Evolutionary conservation across 805 yeast genomes (phyloP).

Genomic region (Hanseniaspora vineae): DNA sequence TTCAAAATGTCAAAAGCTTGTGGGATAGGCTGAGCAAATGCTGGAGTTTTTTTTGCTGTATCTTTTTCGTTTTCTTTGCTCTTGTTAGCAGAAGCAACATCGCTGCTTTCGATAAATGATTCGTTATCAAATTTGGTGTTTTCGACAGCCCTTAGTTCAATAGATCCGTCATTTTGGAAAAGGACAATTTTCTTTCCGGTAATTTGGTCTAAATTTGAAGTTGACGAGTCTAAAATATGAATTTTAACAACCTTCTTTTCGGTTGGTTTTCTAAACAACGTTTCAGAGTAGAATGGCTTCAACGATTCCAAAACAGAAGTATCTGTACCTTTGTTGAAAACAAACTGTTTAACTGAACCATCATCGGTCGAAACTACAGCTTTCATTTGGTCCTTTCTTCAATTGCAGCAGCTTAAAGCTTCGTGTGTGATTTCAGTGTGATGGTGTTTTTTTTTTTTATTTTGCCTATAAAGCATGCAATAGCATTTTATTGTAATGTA

Average conservation of each 20-base stretch:
- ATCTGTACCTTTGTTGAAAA: slow-evolving; percentile 59
- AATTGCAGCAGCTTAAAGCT: no score
- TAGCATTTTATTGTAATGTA: no score
- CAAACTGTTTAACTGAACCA: slow-evolving; percentile 52
- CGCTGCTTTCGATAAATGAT: not conserved
- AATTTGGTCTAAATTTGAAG: not conserved
- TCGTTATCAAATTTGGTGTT: not conserved
- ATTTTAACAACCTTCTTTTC: not conserved
- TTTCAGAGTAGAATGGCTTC: slow-evolving; percentile 41
- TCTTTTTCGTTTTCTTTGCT: not conserved
- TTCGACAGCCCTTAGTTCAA: slow-evolving; percentile 23
- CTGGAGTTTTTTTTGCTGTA: no score
- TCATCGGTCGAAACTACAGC: slow-evolving; percentile 54
- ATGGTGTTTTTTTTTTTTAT: no score
- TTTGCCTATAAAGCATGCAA: no score
- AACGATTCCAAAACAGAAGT: slow-evolving; percentile 57
- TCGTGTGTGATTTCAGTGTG: no score
- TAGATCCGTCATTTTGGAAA: slow-evolving; percentile 25
- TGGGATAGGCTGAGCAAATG: slow-evolving; percentile 5
- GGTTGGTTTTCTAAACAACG: not conserved
- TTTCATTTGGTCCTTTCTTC: slow-evolving; percentile 31
- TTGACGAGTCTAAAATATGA: not conserved
- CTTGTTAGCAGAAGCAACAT: not conserved
- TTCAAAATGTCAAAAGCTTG: not conserved
- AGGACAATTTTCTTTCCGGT: not conserved